Base-by-base conservation (phyloP, 257 asterid genomes). In the Lycium ferocissimum region DNA sequence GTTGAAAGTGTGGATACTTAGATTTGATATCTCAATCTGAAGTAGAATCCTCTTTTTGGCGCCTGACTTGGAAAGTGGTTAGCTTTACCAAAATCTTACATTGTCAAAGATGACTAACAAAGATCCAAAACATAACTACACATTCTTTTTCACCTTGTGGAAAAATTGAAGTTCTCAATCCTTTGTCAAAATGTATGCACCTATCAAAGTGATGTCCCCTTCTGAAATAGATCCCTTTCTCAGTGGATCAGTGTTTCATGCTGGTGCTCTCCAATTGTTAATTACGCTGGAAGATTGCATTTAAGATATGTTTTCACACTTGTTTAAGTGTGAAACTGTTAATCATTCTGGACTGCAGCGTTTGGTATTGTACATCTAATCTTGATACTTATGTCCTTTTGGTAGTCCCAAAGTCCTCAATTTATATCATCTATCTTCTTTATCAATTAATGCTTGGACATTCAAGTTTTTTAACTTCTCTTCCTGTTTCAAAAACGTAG, bases 401-500 rank as follows among this genome's bases (percentile, higher is more conserved):
- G 82, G 82, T 76, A 49, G 62, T 75, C 37, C 13, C 0, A 11
- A 47, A 75, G 43, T 75, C 81, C 81, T 75, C 20, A 6, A 6
- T 75, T 75, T 56, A 14, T 56, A 51, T 56, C 14, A 56, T 56
- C 61, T 12, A 56, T 56, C 61, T 56, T 56, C 61, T 56, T 15
- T 58, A 58, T 58, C 65, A 6, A 58, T 18, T 78, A 14, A 14
- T 78, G 22, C 3, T 11, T 26, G 26, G 20, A 1, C 2, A 5
- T 78, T 78, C 49, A 53, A 26, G 38, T 57, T 12, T 15, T 49
- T 33, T 84, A 67, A 58, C 54, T 80, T 86, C 66, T 86, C 40
- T 43, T 61, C 38, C 69, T 84, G 75, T 79, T 82, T 89, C 70
- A 63, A 26, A 84, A 83, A 78, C 83, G 76, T 87, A 97, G 99